Conservation (phyloP, 192 early-diverging fungal species). For the Entophlyctis luteolus region DNA sequence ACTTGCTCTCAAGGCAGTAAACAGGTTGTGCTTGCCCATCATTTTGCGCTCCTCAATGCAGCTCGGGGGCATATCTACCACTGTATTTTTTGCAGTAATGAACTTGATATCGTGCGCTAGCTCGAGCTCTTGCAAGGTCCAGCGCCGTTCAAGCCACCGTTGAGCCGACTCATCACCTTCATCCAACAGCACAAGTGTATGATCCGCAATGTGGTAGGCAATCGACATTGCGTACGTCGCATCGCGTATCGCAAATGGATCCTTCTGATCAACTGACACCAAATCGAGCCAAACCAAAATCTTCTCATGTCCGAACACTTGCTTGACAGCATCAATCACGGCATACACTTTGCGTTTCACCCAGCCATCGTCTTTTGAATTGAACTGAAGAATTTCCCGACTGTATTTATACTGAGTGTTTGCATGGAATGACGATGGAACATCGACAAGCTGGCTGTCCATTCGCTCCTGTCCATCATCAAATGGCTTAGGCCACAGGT, state of each 20-base stretch:
- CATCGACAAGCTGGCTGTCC: not conserved
- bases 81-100: not conserved
- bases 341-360: not conserved
- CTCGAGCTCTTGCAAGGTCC: constrained; percentile 17
- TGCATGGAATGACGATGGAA: not conserved
- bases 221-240: constrained; percentile 21
- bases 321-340: not conserved
- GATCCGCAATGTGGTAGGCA: constrained; percentile 11
- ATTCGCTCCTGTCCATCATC: not conserved
- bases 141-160: not conserved
- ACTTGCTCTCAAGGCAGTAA: not conserved
- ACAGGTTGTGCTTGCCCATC: not conserved
- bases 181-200: constrained; percentile 9
- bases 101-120: not conserved
- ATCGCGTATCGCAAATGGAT: constrained; percentile 18
- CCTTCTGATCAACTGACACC: constrained; percentile 2
- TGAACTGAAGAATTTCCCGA: not conserved
- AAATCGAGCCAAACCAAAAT: constrained; percentile 15
- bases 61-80: not conserved
- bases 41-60: not conserved
- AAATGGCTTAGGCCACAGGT: not conserved
- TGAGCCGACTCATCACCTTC: not conserved
- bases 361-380: not conserved
- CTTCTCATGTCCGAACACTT: not conserved
- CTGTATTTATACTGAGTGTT: not conserved